Evolutionary conservation across 2,329 filamentous ascomycete species (phyloP), one percentile per base, ranked within the genome.

Genomic region (Sporothrix pallida): DNA sequence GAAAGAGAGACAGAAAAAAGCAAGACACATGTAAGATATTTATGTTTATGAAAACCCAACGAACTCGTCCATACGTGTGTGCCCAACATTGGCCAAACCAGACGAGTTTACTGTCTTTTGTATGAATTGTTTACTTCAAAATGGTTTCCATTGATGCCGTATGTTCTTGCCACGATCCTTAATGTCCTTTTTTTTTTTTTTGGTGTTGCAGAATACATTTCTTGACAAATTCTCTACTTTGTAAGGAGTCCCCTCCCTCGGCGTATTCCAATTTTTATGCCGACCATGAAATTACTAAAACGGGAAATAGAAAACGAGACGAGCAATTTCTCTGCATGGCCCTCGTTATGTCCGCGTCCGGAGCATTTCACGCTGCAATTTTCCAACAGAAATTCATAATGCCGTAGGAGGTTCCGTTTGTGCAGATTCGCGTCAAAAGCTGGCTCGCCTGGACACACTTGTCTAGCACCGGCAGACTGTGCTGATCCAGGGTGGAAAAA

Each of bases 271-370:
- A 17, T 7, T 48, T 67, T 67, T 17, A 44, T 68, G 65, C 44
- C 65, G 13, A 37, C 42, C 37, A 1, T 23, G n/a, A 23, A 63
- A 50, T 65, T 72, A 65, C 70, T 56, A 44, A 42, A 72, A 42
- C 46, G n/a, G 70, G 70, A 65, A 72, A 65, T 37, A 17, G 58
- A 72, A 72, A 65, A 65, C 70, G 70, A 72, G 46, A 68, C n/a
- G 46, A 52, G 65, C 46, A 52, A 50, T n/a, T 37, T 68, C 20
- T 26, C 12, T 67, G 31, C n/a, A 15, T 20, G n/a, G 17, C 20
- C 52, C n/a, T 26, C 23, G 42, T 26, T 67, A 67, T 67, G 42
- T 48, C 62, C 62, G 62, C n/a, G 42, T 20, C 42, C 60, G n/a
- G 37, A 44, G 60, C n/a, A 44, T 44, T 65, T 44, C 46, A 8